A percentile compares a stretch with the other conserved stretches of the same genome.
These are phyloP conservation scores for Verticillium dahliae DNA, from an alignment of 2,329 filamentous ascomycete species.

Conservation along the genomic window DNA sequence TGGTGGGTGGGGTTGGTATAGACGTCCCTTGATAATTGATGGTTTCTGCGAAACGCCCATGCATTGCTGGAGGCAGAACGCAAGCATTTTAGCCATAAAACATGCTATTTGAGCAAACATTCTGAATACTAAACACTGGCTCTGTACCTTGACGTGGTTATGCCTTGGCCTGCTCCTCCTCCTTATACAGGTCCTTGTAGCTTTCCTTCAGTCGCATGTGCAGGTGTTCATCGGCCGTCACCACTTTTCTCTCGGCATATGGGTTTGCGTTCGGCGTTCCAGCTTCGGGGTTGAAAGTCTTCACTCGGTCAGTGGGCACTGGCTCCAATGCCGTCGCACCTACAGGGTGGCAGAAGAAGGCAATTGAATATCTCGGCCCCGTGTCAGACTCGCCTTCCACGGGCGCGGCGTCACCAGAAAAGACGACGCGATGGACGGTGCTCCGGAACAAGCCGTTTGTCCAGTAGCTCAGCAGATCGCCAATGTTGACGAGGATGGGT, in stretches of 20 bases:
- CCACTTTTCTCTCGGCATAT: constrained; percentile 44
- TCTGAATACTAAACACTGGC: not conserved
- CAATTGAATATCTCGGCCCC: constrained; percentile 57
- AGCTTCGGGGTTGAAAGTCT: constrained; percentile 26
- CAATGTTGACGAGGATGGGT: constrained; percentile 77
- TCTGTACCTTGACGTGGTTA: not conserved
- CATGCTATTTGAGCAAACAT: not conserved
- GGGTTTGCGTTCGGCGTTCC: constrained; percentile 31
- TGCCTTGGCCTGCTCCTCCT: constrained; percentile 19
- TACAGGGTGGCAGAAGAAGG: constrained; percentile 62
- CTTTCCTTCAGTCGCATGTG: constrained; percentile 53
- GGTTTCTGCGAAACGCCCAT: not conserved
- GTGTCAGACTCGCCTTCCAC: constrained; percentile 37
- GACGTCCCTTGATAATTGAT: not conserved
- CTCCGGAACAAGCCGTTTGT: constrained; percentile 81
- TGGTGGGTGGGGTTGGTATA: constrained; percentile 37
- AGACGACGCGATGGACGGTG: constrained; percentile 84
- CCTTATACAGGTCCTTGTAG: constrained; percentile 49
- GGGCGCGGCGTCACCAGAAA: constrained; percentile 30
- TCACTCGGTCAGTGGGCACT: constrained; percentile 55
- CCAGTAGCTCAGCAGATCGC: constrained; percentile 73
- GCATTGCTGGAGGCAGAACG: not conserved
- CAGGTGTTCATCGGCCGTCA: constrained; percentile 60
- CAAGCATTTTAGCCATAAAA: not conserved
- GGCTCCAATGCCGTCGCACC: constrained; percentile 43